phyloP scores from a whole-genome alignment of 2,329 filamentous ascomycete genomes.

The Orbilia quercus region DNA sequence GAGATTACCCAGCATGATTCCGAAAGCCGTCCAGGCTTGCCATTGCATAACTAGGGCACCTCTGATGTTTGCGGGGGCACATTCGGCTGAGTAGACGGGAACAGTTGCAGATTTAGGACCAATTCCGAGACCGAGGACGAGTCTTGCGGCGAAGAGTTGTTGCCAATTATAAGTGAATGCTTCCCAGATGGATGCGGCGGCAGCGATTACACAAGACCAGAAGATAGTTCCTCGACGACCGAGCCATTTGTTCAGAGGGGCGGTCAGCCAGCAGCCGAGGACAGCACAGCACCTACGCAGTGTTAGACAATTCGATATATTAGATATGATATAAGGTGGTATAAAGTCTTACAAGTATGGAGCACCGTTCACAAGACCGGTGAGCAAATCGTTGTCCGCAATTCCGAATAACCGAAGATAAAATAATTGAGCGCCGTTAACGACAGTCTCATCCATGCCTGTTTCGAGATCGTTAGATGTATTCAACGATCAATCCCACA shows the following conservation, averaged over 20 bases:
- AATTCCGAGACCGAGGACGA: constrained; percentile 81
- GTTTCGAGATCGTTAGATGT: not conserved
- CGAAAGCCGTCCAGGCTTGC: constrained; percentile 76
- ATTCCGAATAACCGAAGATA: constrained; percentile 74
- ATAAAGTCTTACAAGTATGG: constrained; percentile 62
- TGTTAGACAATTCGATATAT: constrained; percentile 3
- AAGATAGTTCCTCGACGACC: constrained; percentile 81
- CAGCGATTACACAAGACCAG: constrained; percentile 77
- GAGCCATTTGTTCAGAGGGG: constrained; percentile 74
- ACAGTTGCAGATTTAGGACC: constrained; percentile 79
- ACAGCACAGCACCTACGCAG: constrained; percentile 72
- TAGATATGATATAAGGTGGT: not conserved
- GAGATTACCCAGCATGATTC: constrained; percentile 73
- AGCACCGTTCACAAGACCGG: constrained; percentile 72
- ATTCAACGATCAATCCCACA: too few relatives aligned
- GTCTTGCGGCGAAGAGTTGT: constrained; percentile 76
- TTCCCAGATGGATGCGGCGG: constrained; percentile 68
- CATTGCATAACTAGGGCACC: constrained; percentile 85
- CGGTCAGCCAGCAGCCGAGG: constrained; percentile 77
- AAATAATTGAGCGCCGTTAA: constrained; percentile 75
- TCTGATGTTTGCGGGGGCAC: constrained; percentile 74
- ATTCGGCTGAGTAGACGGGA: constrained; percentile 81
- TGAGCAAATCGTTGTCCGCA: constrained; percentile 65
- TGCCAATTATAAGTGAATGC: constrained; percentile 77
- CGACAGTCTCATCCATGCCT: constrained; percentile 72